Evolutionary conservation across 140 eudicot species (phyloP).

Genomic region (Senecio squalidus): DNA sequence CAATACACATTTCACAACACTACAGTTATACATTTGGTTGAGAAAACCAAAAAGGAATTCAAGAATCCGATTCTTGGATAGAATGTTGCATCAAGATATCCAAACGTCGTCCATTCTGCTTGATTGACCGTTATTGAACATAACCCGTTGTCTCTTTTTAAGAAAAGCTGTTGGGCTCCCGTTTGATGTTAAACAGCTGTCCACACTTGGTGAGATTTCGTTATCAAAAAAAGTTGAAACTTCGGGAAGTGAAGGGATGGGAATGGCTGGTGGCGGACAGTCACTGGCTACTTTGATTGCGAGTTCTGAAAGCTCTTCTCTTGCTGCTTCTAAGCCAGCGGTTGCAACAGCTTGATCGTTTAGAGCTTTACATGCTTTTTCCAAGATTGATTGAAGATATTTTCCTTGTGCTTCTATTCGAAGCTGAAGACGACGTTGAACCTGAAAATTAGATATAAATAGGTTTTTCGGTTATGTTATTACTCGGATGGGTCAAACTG

Average conservation of each 20-base stretch:
- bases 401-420: conserved; percentile 92
- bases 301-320: conserved; percentile 65
- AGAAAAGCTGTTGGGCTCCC: conserved; percentile 47
- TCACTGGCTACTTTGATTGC: conserved; percentile 75
- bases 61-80: conserved; percentile 11
- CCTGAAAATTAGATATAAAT: conserved; percentile 41
- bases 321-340: conserved; percentile 62
- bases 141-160: conserved; percentile 53
- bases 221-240: conserved; percentile 33
- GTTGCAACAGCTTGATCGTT: conserved; percentile 52
- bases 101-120: conserved; percentile 54
- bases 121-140: conserved; percentile 33
- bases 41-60: not conserved
- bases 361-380: conserved; percentile 85
- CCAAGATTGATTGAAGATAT: conserved; percentile 74
- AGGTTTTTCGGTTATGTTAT: too few species aligned
- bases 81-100: conserved; percentile 24
- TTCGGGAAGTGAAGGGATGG: conserved; percentile 42
- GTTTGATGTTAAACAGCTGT: conserved; percentile 59
- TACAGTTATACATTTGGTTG: too few species aligned
- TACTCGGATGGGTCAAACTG: too few species aligned
- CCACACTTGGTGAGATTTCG: conserved; percentile 30
- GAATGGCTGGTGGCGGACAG: conserved; percentile 29
- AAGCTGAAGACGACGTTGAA: conserved; percentile 79
- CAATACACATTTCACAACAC: conserved; percentile 34